Base-by-base conservation (phyloP, 2,329 filamentous ascomycete species). In the Chaetomiaceae sp. region DNA sequence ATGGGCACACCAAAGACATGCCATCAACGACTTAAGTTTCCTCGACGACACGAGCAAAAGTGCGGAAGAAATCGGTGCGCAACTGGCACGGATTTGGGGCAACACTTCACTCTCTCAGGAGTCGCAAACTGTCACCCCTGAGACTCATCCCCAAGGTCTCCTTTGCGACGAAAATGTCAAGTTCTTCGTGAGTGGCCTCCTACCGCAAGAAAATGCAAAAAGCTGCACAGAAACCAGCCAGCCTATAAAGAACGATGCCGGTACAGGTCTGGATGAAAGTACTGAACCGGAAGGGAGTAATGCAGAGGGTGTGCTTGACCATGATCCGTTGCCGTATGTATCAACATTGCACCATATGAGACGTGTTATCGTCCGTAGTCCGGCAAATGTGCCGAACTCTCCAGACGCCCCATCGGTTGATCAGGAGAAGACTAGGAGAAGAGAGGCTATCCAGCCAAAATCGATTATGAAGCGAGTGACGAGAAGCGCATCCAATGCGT, bases 381-480 rank as follows among this genome's bases (percentile, higher is more conserved):
- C 62, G 21, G 48, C 55, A 27, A 51, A 57, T 36, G 54, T 53
- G 6, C 53, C 52, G n/a, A 25, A 36, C 9, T 48, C 54, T 9
- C 59, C 60, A 5, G 45, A 33, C 5, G 49, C 60, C 5, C 59
- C 52, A 23, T 62, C 62, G 4, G 42, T 64, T 9, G 53, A 58
- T 30, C 59, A 65, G 40, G 62, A 64, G 51, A 61, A 61, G 32
- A 9, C 34, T 13, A 53, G 58, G 14, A 58, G 63, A 37, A 57
- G 62, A 25, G 55, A 48, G 20, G 52, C 20, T 23, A 5, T 33
- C n/a, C 58, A 58, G 25, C 62, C 59, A 8, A 63, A 58, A 36
- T 58, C 61, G 1, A 62, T 63, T 43, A 59, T 64, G 53, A 64
- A 59, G 45, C 51, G 51, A 16, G 53, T 53, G 13, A 59, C 58